phyloP scores from a whole-genome alignment of 495 filamentous ascomycete genomes.

The Tuber melanosporum region DNA sequence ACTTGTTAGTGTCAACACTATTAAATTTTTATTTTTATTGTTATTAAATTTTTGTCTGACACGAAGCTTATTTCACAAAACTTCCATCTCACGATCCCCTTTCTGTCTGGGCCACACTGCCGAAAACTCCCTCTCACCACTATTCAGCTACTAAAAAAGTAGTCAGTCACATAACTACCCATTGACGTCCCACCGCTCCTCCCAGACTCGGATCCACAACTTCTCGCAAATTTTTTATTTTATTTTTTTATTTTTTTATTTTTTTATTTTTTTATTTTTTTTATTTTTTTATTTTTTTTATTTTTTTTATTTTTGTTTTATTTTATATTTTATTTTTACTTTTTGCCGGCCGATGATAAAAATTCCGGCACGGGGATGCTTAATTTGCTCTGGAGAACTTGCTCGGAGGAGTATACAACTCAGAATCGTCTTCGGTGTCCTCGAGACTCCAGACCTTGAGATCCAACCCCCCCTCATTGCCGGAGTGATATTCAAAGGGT shows the following conservation, averaged over 20 bases:
- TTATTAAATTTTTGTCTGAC: neutral
- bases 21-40: neutral
- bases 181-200: neutral
- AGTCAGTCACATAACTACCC: neutral
- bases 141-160: neutral
- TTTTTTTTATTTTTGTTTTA: too few relatives aligned
- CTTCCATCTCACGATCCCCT: neutral
- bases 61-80: neutral
- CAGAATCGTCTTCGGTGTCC: neutral
- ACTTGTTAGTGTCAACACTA: neutral
- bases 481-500: neutral
- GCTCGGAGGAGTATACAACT: neutral
- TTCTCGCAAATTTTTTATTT: neutral
- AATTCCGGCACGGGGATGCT: too few relatives aligned
- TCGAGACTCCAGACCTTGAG: neutral
- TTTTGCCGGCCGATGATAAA: too few relatives aligned
- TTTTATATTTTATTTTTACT: too few relatives aligned
- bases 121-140: neutral
- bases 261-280: neutral
- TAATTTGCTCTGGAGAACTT: neutral
- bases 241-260: neutral
- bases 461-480: neutral
- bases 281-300: too few relatives aligned
- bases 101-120: neutral
- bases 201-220: neutral